Evolutionary conservation across 306 rosid genomes (phyloP), one percentile per base, ranked within the genome.

Genomic region (Quercus cerris): DNA sequence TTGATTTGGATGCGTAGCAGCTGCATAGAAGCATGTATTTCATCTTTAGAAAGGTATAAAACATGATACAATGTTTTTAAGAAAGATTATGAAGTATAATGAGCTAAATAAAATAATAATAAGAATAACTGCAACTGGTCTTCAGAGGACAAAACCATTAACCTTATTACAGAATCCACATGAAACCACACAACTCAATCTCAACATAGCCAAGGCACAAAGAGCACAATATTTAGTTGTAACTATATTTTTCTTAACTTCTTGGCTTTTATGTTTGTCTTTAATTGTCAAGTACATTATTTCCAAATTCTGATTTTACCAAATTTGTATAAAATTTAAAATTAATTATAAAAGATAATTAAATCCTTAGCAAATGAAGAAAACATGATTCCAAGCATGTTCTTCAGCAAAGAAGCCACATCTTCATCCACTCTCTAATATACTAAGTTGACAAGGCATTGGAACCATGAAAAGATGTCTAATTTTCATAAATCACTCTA

Each of bases 1-100:
- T 87, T 74, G 85, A 59, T 93, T 93, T 78, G 87, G 80, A 87
- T 57, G 94, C 2, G 99, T 93, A 73, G 97, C 82, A 74, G 99
- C 99, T 96, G 92, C 74, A 87, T 71, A 76, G 83, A 56, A 66
- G 64, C 82, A 82, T 70, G 30, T 75, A 63, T 28, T 52, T 87
- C 76, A 86, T 80, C 38, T 70, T 56, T 76, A 76, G 30, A 73
- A 19, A 54, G 41, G 75, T 9, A 27, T 30, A 57, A 76, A 27
- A 66, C 41, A 72, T 23, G 46, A 17, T 17, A 30, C 18, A 17
- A 64, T 64, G 22, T 64, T 7, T 7, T 59, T 17, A 38, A 64
- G 41, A 9, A 30, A 64, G 20, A 28, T 64, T 64, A 3, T 64
- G 22, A 64, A 31, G 70, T 31, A 0, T 70, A 63, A 8, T 17